Conservation (phyloP, 305 asterid species). For the Fraxinus xanthoxyloides region DNA sequence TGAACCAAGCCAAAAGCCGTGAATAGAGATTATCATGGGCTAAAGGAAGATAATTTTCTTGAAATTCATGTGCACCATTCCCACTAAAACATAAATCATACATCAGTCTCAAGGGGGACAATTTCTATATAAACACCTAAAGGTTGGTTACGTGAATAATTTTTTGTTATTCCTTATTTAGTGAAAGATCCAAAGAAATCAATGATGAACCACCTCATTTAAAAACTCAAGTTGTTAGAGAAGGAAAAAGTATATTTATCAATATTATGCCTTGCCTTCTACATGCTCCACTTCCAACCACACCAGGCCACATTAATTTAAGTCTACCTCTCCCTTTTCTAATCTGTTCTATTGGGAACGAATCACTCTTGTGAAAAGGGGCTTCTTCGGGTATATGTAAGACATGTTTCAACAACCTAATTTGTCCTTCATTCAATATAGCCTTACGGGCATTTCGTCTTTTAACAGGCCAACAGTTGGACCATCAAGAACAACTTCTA, state of each 20-base stretch:
- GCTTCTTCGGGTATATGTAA: not conserved
- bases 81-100: not conserved
- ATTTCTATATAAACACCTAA: not conserved
- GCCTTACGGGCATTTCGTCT: not conserved
- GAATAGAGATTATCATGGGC: not conserved
- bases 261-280: not conserved
- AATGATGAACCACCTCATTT: not conserved
- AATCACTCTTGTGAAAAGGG: not conserved
- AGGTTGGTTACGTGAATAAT: not conserved
- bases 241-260: not conserved
- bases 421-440: not conserved
- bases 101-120: not conserved
- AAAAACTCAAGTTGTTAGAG: not conserved
- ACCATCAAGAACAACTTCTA: not conserved
- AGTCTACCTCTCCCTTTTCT: not conserved
- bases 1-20: slow-evolving; percentile 1
- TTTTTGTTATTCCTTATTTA: not conserved
- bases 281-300: not conserved
- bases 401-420: not conserved
- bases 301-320: not conserved
- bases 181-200: not conserved
- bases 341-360: not conserved
- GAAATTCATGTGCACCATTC: not conserved
- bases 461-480: not conserved
- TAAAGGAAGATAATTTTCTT: not conserved